A percentile compares a stretch with the other conserved stretches of the same genome.
Conservation (phyloP, 2,329 filamentous ascomycete genomes). For the Talaromyces sp. region DNA sequence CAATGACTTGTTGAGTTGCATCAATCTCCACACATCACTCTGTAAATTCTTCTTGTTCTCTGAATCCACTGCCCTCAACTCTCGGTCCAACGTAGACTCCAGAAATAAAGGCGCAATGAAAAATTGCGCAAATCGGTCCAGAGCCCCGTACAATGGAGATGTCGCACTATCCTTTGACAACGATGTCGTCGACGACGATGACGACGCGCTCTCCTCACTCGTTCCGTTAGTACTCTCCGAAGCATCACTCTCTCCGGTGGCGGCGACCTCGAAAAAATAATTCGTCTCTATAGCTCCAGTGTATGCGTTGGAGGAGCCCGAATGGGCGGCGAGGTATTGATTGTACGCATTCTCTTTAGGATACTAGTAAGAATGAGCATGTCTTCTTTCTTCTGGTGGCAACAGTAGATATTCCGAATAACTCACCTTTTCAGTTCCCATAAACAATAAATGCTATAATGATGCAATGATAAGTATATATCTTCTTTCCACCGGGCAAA, state of each 20-base stretch:
- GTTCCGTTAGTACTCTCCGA: conserved; percentile 24
- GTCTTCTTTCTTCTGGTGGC: no score
- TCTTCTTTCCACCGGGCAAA: neutral
- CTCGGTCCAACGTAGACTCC: conserved; percentile 75
- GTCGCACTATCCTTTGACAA: conserved; percentile 17
- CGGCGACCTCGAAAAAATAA: conserved; percentile 94
- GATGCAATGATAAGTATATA: neutral
- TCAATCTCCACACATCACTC: conserved; percentile 78
- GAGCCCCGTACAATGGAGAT: conserved; percentile 69
- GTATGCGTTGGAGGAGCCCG: conserved; percentile 90
- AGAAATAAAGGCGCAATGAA: conserved; percentile 86
- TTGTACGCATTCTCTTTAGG: conserved; percentile 94
- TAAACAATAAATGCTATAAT: conserved; percentile 74
- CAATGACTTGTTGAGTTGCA: conserved; percentile 83
- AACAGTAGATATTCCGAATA: neutral
- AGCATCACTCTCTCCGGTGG: conserved; percentile 55
- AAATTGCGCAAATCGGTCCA: conserved; percentile 91
- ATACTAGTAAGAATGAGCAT: conserved; percentile 50
- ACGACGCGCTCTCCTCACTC: conserved; percentile 17
- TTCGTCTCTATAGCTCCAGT: conserved; percentile 92
- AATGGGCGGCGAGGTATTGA: conserved; percentile 83
- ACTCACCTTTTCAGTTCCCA: conserved; percentile 88
- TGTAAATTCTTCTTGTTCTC: conserved; percentile 98
- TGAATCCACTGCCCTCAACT: conserved; percentile 83
- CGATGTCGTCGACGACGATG: conserved; percentile 14